Base-by-base conservation (phyloP, 805 yeast genomes). In the Spathaspora boniae region DNA sequence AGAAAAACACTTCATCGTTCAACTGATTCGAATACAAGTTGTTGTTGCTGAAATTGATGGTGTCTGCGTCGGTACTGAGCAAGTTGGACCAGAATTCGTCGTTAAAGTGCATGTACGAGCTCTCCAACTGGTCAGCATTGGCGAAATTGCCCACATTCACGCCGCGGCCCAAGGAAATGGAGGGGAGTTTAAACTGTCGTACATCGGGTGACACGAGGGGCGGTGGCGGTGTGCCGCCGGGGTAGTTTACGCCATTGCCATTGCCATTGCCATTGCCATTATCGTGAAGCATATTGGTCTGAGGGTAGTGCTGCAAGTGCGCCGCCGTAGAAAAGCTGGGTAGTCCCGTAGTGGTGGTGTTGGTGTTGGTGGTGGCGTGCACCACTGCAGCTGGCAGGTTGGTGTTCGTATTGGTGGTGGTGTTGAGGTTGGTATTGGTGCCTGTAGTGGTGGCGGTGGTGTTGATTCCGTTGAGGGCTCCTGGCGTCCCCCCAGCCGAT, bases 71-170 rank as follows among this genome's bases (percentile, higher is more conserved):
- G 1, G 63, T 51, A 34, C 61, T 61, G 21, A 73, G 51, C 22
- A 74, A 54, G 40, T 81, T 84, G 23, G 78, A 68, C 88, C 88
- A 82, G 46, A 82, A 78, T 49, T 82, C 88, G 48, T 81, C 88
- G 39, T 76, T 78, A 23, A 80, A 54, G 7, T 78, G 72, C 62
- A 71, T 68, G 31, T 69, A 70, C 8, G 79, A 74, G 46, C 62
- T 61, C 30, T 73, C 76, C 15, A 67, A 47, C 33, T 69, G 46
- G n/a, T 41, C 44, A 4, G 40, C 41, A 33, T 38, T 31, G 12
- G 45, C 44, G 12, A 40, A 19, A 16, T 37, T 37, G 17, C n/a
- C 4, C 4, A 11, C 15, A 26, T 31, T 26, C 4, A 8, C 5
- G n/a, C n/a, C n/a, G n/a, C n/a, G n/a, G n/a, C 16, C 12, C 14